Evolutionary conservation across 1,139 yeast species (phyloP), one percentile per base, ranked within the genome.

Genomic region (Yamadazyma diddensiae): DNA sequence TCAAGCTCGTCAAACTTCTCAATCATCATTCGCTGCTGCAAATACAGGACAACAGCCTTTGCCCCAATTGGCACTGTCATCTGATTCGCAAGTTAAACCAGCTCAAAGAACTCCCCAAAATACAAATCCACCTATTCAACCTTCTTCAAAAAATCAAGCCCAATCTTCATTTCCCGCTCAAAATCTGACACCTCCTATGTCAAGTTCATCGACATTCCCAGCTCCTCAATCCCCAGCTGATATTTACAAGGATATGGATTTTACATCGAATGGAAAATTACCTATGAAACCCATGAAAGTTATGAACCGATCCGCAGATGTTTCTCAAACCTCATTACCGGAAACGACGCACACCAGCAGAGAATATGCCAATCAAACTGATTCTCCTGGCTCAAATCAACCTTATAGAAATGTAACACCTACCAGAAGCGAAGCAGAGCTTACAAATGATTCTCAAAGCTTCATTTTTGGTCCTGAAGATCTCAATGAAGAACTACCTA

Each of bases 221-320:
- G n/a, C n/a, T n/a, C n/a, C n/a, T n/a, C n/a, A n/a, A n/a, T 19
- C 22, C 20, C 34, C 30, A 7, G 25, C 21, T 7, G 27, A 31
- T 13, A 29, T 22, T 26, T 67, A 68, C 39, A 55, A 57, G 27
- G 59, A 56, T 31, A 47, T 67, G 42, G 74, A 68, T 40, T 68
- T 67, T 46, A 67, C 73, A 2, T 55, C 68, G 6, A 64, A 66
- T 46, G 74, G 74, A 2, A 57, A 59, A 34, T 53, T 67, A 15
- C 73, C 73, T 1, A 41, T 54, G 50, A 68, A 68, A 41, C 71
- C 70, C 7, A 67, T 68, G 73, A 59, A 52, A 33, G 60, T 62
- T 5, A 49, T 66, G 54, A 42, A 41, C 21, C 36, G 49, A 30
- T 38, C 46, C 6, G 36, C 39, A 4, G 39, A 40, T 24, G 21